Evolutionary conservation across 345 rosid genomes (phyloP).

Genomic region (Melaleuca quinquenervia): DNA sequence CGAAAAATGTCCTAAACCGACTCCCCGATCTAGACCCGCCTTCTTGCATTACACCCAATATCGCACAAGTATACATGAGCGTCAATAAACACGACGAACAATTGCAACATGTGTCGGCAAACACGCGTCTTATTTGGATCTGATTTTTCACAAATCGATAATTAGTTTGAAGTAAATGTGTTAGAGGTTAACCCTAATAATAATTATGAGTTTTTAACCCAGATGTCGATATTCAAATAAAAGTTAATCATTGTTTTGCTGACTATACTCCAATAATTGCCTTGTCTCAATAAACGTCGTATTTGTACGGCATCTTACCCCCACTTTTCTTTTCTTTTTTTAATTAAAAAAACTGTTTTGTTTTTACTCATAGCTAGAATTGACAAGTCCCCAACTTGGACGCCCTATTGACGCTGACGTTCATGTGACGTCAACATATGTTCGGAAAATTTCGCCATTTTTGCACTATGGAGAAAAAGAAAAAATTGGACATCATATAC

Average conservation of each 20-base stretch:
- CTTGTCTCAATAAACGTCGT: not conserved
- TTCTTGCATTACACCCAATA: fast-evolving
- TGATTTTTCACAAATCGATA: fast-evolving
- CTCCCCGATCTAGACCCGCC: fast-evolving
- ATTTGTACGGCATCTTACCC: not conserved
- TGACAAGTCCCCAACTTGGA: not conserved
- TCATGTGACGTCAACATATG: not conserved
- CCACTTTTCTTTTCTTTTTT: not conserved
- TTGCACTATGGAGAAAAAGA: not conserved
- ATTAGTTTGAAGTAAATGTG: not conserved
- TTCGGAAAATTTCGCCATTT: not conserved
- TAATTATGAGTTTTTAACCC: not conserved
- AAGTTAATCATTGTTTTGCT: not conserved
- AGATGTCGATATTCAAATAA: not conserved
- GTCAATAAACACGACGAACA: not conserved
- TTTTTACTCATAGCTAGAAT: not conserved
- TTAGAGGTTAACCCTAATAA: not conserved
- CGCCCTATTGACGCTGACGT: not conserved
- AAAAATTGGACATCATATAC: not conserved
- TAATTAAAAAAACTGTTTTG: too few relatives aligned
- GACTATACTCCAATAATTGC: not conserved
- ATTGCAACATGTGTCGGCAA: fast-evolving
- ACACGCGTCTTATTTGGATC: not conserved
- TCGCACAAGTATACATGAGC: not conserved
- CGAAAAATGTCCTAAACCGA: fast-evolving